phyloP scores from a whole-genome alignment of 805 yeast genomes.

The Kazachstania taianensis region DNA sequence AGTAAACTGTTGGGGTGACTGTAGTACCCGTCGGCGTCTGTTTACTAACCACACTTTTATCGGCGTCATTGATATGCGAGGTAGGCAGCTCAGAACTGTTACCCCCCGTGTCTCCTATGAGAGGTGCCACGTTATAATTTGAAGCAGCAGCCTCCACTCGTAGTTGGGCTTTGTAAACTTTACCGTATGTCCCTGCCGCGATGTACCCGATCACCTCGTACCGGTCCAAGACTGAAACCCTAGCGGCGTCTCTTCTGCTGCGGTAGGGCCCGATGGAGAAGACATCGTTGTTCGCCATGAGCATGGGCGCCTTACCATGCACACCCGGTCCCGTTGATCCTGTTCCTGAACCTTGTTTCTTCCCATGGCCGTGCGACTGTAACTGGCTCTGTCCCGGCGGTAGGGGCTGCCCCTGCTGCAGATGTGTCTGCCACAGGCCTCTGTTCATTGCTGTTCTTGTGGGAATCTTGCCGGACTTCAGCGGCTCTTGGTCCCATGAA shows the following conservation, averaged over 20 bases:
- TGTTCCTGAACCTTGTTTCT: conserved; percentile 7
- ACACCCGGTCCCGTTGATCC: too few relatives aligned
- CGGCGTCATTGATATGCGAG: background rate
- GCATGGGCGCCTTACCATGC: conserved; percentile 33
- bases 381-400: conserved; percentile 12
- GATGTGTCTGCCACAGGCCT: conserved; percentile 7
- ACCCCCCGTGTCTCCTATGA: background rate
- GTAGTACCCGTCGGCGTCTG: background rate
- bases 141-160: background rate
- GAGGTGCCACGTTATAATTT: background rate
- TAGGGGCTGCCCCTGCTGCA: conserved; percentile 9
- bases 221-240: conserved; percentile 70
- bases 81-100: background rate
- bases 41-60: background rate
- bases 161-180: conserved; percentile 79
- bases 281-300: conserved; percentile 46
- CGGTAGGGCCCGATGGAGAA: conserved; percentile 52
- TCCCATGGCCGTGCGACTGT: conserved; percentile 3
- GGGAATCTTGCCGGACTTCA: too few relatives aligned
- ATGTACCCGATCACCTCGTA: conserved; percentile 89
- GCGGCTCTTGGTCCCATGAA: too few relatives aligned
- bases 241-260: conserved; percentile 49
- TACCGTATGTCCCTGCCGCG: conserved; percentile 98
- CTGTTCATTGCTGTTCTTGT: too few relatives aligned
- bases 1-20: conserved; percentile 32